Evolutionary conservation across 1,139 yeast species (phyloP).

Genomic region (Suhomyces wounanorum): DNA sequence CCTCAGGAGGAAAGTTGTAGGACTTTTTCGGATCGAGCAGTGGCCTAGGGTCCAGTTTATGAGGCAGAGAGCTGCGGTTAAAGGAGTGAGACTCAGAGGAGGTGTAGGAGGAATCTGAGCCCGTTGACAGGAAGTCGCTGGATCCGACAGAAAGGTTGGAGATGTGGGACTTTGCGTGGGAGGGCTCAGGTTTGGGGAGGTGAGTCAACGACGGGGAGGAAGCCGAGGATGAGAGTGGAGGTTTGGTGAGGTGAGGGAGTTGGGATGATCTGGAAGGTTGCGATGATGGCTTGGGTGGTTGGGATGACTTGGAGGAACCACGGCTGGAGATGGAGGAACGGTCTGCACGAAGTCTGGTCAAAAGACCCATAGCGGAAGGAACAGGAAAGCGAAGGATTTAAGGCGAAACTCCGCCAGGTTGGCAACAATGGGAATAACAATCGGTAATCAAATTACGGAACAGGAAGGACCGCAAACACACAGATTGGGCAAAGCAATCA

Average conservation of each 20-base stretch:
- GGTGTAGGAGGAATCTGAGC: constrained; percentile 38
- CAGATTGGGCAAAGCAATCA: not conserved
- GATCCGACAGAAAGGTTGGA: constrained; percentile 30
- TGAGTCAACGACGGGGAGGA: constrained; percentile 8
- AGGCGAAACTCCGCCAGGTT: not conserved
- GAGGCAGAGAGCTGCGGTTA: constrained; percentile 2
- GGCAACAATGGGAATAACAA: not conserved
- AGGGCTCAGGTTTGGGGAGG: constrained; percentile 15
- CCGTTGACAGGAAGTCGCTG: constrained; percentile 36
- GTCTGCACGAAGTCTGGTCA: constrained; percentile 22
- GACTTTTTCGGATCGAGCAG: constrained; percentile 1
- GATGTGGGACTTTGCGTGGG: constrained; percentile 16
- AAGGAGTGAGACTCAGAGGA: constrained; percentile 27
- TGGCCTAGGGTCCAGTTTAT: not conserved
- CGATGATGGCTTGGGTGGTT: not conserved
- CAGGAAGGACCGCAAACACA: not conserved
- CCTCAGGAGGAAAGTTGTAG: constrained; percentile 7
- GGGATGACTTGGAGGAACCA: constrained; percentile 4
- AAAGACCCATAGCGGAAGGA: constrained; percentile 21
- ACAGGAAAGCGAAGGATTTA: not conserved
- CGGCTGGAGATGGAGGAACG: constrained; percentile 9
- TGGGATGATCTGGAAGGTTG: constrained; percentile 1
- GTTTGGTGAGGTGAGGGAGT: too few species aligned
- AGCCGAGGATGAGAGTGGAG: too few species aligned
- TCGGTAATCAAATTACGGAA: not conserved